These are phyloP conservation scores for Cutaneotrichosporon sp. DNA, from an alignment of 1,284 basidiomycete genomes.

Conservation along the genomic window DNA sequence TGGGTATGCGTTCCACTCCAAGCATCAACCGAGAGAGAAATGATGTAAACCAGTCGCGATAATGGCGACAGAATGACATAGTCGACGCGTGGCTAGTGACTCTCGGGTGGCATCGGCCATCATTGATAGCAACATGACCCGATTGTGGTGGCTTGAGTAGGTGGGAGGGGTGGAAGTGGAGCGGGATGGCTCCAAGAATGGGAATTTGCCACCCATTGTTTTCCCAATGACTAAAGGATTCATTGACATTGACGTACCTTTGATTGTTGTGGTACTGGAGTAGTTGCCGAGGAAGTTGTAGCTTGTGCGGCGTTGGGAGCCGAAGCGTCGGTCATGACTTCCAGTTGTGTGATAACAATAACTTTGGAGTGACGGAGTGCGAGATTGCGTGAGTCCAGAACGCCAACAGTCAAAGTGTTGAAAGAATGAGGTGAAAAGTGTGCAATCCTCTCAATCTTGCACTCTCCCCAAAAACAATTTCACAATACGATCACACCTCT, in stretches of 20 bases:
- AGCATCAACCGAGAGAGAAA: background rate
- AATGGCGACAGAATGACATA: background rate
- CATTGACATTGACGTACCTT: conserved; percentile 1
- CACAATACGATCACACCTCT: background rate
- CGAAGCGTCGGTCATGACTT: conserved; percentile 4
- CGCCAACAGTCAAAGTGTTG: too few relatives aligned
- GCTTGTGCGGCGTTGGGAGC: conserved; percentile 4
- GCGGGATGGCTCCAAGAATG: background rate
- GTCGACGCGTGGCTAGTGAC: background rate
- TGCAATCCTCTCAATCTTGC: background rate
- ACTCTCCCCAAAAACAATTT: background rate
- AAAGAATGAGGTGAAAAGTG: too few relatives aligned
- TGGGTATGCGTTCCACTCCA: background rate
- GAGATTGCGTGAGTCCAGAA: too few relatives aligned
- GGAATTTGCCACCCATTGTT: background rate
- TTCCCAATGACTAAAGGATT: background rate
- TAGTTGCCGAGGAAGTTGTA: background rate
- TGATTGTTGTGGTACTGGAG: background rate
- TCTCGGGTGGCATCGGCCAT: background rate
- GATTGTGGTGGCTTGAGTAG: background rate
- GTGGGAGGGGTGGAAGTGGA: background rate
- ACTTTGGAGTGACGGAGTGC: background rate
- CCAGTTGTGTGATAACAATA: background rate
- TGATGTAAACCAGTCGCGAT: background rate
- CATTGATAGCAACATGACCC: background rate